A percentile compares a stretch with the other conserved stretches of the same genome.
Evolutionary conservation across 2,329 filamentous ascomycete species (phyloP).

Genomic region (Pyrenochaeta sp.): DNA sequence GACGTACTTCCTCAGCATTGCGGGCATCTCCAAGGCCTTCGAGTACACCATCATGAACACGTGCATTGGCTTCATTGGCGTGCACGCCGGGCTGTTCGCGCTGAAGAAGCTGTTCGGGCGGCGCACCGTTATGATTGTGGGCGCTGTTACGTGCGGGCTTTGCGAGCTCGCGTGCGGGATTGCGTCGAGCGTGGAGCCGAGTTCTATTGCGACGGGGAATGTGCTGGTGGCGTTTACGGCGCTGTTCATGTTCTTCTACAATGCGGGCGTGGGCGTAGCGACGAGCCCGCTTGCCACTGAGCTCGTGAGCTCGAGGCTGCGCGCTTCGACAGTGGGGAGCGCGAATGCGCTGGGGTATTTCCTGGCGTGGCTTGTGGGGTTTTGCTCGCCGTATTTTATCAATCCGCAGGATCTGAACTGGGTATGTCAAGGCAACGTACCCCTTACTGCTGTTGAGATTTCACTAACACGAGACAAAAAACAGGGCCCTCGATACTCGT

Average conservation of each 20-base stretch:
- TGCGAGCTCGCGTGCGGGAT: constrained; percentile 58
- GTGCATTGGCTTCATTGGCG: constrained; percentile 58
- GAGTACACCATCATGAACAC: constrained; percentile 60
- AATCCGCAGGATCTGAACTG: constrained; percentile 47
- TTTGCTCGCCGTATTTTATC: constrained; percentile 51
- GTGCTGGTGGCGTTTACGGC: constrained; percentile 45
- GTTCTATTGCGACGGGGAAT: constrained; percentile 29
- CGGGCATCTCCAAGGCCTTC: constrained; percentile 49
- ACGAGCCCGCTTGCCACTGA: constrained; percentile 42
- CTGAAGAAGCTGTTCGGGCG: constrained; percentile 59
- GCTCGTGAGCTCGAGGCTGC: constrained; percentile 41
- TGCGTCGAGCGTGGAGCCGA: constrained; percentile 30
- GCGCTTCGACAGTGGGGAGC: constrained; percentile 46
- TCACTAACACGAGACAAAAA: too few relatives aligned
- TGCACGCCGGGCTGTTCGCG: constrained; percentile 58
- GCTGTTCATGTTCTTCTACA: constrained; percentile 47
- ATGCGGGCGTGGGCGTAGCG: constrained; percentile 42
- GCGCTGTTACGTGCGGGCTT: constrained; percentile 53
- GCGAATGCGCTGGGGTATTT: constrained; percentile 46
- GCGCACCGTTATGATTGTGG: constrained; percentile 57
- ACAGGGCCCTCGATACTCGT: constrained; percentile 32
- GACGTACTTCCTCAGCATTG: constrained; percentile 52
- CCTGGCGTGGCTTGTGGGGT: constrained; percentile 46
- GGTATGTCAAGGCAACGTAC: too few relatives aligned
- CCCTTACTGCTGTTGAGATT: too few relatives aligned